Evolutionary conservation across 305 asterid species (phyloP), one percentile per base, ranked within the genome.

Genomic region (Andrographis paniculata): DNA sequence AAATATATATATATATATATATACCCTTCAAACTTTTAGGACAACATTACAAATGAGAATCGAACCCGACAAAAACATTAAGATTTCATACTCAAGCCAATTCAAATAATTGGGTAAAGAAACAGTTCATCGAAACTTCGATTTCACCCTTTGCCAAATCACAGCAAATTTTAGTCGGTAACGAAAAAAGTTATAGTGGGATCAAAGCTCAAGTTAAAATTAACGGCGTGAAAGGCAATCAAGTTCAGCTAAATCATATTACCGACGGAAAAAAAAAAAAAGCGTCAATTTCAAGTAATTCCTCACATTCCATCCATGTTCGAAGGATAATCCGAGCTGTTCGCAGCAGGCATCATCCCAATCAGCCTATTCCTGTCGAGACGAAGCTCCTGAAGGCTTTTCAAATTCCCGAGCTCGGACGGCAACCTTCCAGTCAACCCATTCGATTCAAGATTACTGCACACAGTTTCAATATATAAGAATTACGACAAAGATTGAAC

Each of bases 361-460:
- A 48, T 59, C 62, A 88, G 79, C 72, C 53, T 81, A 59, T 88
- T 88, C 70, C 95, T 81, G 38, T 88, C 97, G 4, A 88, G 58
- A 48, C 76, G 79, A 62, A 84, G 87, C 55, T 81, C 95, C 71
- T 70, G 75, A 52, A 84, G 94, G 72, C 54, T 42, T 51, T 77
- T 77, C 72, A 88, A 71, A 47, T 73, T 81, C 56, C 94, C 84
- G 53, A 88, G 64, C 57, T 88, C 94, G 42, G 69, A 31, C 49
- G 95, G 94, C 61, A 88, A 68, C 50, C 59, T 77, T 30, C 95
- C 97, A 2, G 83, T 84, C 67, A 88, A 60, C 42, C 94, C 94
- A 61, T 88, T 88, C 22, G 88, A 84, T 57, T 75, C 82, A 59
- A 68, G 65, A 53, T 68, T 72, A 64, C 79, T 72, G 61, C 17